phyloP scores from a whole-genome alignment of 176 grass and related monocot species.

The Aechmea fasciata region DNA sequence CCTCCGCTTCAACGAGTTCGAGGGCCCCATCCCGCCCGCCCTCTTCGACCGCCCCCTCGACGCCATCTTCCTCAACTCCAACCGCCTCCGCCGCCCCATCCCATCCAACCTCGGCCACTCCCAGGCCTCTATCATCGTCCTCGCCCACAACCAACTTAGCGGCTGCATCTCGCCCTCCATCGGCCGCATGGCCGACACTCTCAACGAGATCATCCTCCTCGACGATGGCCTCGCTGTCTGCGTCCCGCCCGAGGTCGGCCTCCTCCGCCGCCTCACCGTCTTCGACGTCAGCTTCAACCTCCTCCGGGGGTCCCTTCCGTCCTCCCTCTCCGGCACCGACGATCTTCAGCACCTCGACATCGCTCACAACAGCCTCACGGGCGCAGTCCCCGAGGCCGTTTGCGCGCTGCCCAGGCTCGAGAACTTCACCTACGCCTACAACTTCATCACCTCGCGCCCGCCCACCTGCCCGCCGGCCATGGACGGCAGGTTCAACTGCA shows the following conservation, averaged over 20 bases:
- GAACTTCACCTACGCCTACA: constrained; percentile 69
- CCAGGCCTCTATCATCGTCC: constrained; percentile 63
- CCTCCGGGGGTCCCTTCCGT: constrained; percentile 39
- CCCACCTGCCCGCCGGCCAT: constrained; percentile 19
- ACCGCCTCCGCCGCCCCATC: constrained; percentile 54
- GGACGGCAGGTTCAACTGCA: constrained; percentile 60
- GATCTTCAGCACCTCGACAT: constrained; percentile 55
- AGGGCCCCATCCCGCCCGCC: constrained; percentile 45
- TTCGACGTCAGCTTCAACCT: constrained; percentile 80
- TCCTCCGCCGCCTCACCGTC: constrained; percentile 42
- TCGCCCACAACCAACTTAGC: constrained; percentile 63
- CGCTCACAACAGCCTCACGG: constrained; percentile 44
- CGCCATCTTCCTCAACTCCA: constrained; percentile 79
- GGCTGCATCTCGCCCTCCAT: constrained; percentile 63
- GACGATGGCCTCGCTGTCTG: constrained; percentile 41
- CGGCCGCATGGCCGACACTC: constrained; percentile 43
- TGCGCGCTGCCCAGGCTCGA: constrained; percentile 27
- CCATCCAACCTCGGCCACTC: constrained; percentile 75
- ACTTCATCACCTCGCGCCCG: constrained; percentile 55
- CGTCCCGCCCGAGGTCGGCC: constrained; percentile 49
- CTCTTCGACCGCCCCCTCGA: constrained; percentile 72
- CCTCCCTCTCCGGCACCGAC: constrained; percentile 14
- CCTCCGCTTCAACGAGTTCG: constrained; percentile 84
- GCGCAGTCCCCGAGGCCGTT: constrained; percentile 38
- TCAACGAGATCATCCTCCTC: constrained; percentile 80